Conservation (phyloP, 2,329 filamentous ascomycete genomes). For the Thielaviopsis ethacetica region DNA sequence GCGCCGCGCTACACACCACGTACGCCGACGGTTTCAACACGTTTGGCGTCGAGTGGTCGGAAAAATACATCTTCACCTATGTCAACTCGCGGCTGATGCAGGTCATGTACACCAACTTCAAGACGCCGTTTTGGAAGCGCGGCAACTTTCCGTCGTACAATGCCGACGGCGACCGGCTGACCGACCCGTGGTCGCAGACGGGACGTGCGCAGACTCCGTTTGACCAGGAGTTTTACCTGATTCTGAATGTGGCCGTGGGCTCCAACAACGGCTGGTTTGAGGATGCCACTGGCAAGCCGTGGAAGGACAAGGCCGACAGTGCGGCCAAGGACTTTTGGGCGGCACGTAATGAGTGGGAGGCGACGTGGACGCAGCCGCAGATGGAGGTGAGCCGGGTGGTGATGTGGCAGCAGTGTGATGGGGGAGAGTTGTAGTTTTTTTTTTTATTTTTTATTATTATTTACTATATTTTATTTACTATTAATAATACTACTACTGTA, state of each 20-base stretch:
- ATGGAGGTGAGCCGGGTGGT: slow-evolving; percentile 54
- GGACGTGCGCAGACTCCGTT: slow-evolving; percentile 51
- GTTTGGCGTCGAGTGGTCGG: slow-evolving; percentile 71
- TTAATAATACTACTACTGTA: neutral
- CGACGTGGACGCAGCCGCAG: slow-evolving; percentile 54
- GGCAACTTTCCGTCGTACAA: slow-evolving; percentile 49
- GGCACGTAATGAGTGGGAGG: slow-evolving; percentile 44
- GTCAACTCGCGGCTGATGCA: slow-evolving; percentile 66
- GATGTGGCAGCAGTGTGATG: slow-evolving; percentile 55
- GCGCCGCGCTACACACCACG: slow-evolving; percentile 55
- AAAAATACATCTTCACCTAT: slow-evolving; percentile 80
- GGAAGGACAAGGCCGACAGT: slow-evolving; percentile 51
- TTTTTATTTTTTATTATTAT: neutral
- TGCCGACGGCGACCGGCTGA: slow-evolving; percentile 47
- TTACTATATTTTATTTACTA: neutral
- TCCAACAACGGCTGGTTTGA: slow-evolving; percentile 73
- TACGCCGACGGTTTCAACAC: slow-evolving; percentile 56
- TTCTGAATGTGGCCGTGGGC: slow-evolving; percentile 60
- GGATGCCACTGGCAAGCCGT: slow-evolving; percentile 59
- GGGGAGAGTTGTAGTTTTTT: slow-evolving; percentile 34
- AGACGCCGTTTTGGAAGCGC: slow-evolving; percentile 49
- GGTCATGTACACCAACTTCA: slow-evolving; percentile 64
- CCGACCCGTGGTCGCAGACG: slow-evolving; percentile 47
- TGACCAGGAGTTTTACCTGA: slow-evolving; percentile 59
- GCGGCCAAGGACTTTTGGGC: slow-evolving; percentile 68